Evolutionary conservation across 1,284 basidiomycete species (phyloP).

Genomic region (Chiua sp.): DNA sequence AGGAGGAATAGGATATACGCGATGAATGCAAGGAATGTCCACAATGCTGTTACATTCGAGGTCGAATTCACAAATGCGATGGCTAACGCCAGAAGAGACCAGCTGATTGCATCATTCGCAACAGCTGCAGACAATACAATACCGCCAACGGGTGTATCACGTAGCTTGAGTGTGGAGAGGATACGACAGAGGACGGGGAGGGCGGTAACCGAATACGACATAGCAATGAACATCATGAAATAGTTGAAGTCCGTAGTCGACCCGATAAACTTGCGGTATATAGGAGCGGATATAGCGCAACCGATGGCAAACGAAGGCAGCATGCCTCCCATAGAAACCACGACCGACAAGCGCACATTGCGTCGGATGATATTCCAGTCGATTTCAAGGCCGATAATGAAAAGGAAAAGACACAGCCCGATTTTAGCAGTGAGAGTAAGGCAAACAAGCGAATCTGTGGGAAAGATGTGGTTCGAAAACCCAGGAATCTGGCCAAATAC

Average conservation of each 20-base stretch:
- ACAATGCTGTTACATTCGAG: constrained; percentile 77
- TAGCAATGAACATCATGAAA: constrained; percentile 94
- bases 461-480: constrained; percentile 87
- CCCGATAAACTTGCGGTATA: constrained; percentile 85
- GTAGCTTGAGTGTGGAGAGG: constrained; percentile 79
- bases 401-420: constrained; percentile 91
- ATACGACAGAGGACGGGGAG: constrained; percentile 95
- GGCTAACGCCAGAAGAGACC: constrained; percentile 81
- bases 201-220: constrained; percentile 92
- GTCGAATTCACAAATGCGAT: constrained; percentile 90
- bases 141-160: constrained; percentile 93
- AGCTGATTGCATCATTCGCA: constrained; percentile 87
- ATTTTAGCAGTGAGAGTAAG: constrained; percentile 91
- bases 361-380: constrained; percentile 71
- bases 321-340: constrained; percentile 70
- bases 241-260: constrained; percentile 71
- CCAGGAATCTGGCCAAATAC: constrained; percentile 78
- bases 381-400: constrained; percentile 92
- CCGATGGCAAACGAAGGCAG: constrained; percentile 86
- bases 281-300: constrained; percentile 77
- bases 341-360: constrained; percentile 51
- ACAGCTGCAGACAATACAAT: constrained; percentile 94
- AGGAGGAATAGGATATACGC: constrained; percentile 85
- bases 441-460: constrained; percentile 70
- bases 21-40: constrained; percentile 81